Evolutionary conservation across 73 alveolate genomes (phyloP), one percentile per base, ranked within the genome.

Genomic region (Paramecium bursaria): DNA sequence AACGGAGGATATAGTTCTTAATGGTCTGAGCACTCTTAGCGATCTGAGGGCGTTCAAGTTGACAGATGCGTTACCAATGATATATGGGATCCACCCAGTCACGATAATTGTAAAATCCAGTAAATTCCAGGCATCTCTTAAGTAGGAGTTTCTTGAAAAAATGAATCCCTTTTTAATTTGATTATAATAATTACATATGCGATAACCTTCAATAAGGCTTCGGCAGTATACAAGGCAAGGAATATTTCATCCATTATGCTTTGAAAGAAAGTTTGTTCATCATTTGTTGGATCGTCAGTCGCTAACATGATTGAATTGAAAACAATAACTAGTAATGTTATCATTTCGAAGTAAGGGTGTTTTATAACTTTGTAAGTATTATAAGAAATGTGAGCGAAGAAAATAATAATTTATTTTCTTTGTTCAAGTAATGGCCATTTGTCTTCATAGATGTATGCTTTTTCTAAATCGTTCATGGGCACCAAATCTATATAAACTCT

Each of bases 21-120:
- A 86, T 30, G 99, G 99, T 48, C 99, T 91, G 22, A 97, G 73
- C 30, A 96, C 98, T 89, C 99, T 91, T 74, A 97, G 91, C 11
- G 98, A 92, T 74, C 99, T 80, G 39, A 97, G 88, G 3, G 96
- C 98, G 13, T 94, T 88, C 13, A 96, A 73, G 30, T 91, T 85
- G 1, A 86, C 90, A 3, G 79, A 86, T 5, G 91, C 86, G 4
- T 91, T 90, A 42, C 48, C 21, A 33, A 90, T 47, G 22, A 87
- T n/a, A 51, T 87, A 51, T 3, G 94, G 88, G 14, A 94, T n/a
- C 50, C 86, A 94, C 23, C 92, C 97, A 46, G 95, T 85, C 23
- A 91, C 44, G 3, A 94, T 91, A 17, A 92, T 61, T 1, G 91
- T 49, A 17, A 91, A 88, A 77, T 92, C 96, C 19, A 92, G 76